A percentile compares a stretch with the other conserved stretches of the same genome.
phyloP scores from a whole-genome alignment of 345 rosid genomes.

The Bretschneidera sinensis region DNA sequence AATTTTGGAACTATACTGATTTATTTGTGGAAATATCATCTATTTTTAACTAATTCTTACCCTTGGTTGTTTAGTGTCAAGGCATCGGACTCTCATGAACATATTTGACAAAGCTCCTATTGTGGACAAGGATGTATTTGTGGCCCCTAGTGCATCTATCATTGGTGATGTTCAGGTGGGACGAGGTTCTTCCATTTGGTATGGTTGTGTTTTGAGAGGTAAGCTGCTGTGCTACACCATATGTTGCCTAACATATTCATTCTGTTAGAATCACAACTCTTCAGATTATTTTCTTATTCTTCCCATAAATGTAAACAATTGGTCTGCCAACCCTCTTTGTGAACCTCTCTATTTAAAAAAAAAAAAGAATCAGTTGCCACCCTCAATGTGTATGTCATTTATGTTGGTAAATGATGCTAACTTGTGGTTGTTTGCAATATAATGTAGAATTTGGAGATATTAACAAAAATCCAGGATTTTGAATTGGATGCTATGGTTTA shows the following conservation, averaged over 20 bases:
- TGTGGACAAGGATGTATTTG: constrained; percentile 74
- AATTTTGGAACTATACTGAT: too few relatives aligned
- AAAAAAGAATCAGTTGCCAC: too few relatives aligned
- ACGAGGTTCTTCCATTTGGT: constrained; percentile 84
- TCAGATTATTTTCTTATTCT: too few relatives aligned
- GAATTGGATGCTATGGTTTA: too few relatives aligned
- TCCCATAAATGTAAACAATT: too few relatives aligned
- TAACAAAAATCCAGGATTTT: too few relatives aligned
- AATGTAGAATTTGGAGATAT: not conserved
- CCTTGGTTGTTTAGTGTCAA: constrained; percentile 51
- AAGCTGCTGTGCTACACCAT: constrained; percentile 3
- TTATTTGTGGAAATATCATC: too few relatives aligned
- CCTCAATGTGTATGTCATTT: too few relatives aligned
- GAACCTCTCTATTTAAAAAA: too few relatives aligned
- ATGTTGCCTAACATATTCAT: not conserved
- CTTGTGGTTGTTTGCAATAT: too few relatives aligned
- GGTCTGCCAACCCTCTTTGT: too few relatives aligned
- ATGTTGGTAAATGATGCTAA: too few relatives aligned
- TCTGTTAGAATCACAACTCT: not conserved
- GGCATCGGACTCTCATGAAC: constrained; percentile 90
- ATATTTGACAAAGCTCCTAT: constrained; percentile 66
- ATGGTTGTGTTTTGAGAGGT: constrained; percentile 96
- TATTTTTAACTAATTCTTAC: not conserved
- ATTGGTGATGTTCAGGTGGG: constrained; percentile 75
- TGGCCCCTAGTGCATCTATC: constrained; percentile 87